Evolutionary conservation across 2,329 filamentous ascomycete genomes (phyloP).

Genomic region (Exophiala phaeomuriformis): DNA sequence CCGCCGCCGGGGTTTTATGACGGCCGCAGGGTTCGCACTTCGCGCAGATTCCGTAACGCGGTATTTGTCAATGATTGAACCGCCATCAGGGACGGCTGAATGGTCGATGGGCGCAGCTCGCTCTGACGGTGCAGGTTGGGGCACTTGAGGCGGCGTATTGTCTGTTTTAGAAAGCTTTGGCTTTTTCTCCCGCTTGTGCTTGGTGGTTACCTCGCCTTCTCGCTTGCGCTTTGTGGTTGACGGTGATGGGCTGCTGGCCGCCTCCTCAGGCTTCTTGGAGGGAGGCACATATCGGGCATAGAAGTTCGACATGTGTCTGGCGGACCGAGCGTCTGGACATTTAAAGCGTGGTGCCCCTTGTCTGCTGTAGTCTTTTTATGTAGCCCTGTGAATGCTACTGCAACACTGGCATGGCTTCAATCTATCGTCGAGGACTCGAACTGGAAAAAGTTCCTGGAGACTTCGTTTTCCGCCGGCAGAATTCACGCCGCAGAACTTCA

Average conservation of each 20-base stretch:
- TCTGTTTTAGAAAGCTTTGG: slow-evolving; percentile 32
- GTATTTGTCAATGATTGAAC: slow-evolving; percentile 12
- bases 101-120: neutral
- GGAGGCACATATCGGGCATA: slow-evolving; percentile 44
- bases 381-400: too few relatives aligned
- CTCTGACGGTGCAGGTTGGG: neutral
- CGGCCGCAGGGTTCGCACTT: neutral
- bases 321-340: neutral
- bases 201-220: slow-evolving; percentile 23
- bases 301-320: slow-evolving; percentile 39
- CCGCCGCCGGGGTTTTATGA: slow-evolving; percentile 27
- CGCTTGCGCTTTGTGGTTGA: slow-evolving; percentile 27
- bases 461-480: slow-evolving; percentile 26
- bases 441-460: neutral
- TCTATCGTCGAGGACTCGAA: too few relatives aligned
- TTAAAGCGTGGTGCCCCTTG: neutral
- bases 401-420: too few relatives aligned
- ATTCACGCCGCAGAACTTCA: slow-evolving; percentile 29
- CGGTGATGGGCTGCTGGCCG: neutral
- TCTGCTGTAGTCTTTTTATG: too few relatives aligned
- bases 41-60: slow-evolving; percentile 13
- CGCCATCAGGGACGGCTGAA: slow-evolving; percentile 10
- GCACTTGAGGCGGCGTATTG: neutral
- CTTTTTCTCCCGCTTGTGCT: slow-evolving; percentile 34
- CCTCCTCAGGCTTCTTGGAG: neutral